A percentile compares a stretch with the other conserved stretches of the same genome.
Conservation (phyloP, 352 stramenopile genomes). For the Achlya hypogyna region DNA sequence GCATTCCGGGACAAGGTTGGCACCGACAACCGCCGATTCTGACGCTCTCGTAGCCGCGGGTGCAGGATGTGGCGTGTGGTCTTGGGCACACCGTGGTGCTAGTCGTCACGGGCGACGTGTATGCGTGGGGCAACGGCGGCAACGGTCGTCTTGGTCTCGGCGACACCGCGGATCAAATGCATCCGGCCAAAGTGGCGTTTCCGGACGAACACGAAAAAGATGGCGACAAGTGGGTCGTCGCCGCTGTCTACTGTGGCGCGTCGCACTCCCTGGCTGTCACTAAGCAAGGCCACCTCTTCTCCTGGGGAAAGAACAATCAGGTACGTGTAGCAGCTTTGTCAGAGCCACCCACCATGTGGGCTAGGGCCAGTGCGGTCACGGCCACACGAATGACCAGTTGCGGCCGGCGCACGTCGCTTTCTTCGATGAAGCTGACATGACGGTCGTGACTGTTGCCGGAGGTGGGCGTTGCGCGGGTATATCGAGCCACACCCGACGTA, state of each 20-base stretch:
- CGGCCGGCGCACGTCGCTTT: constrained; percentile 40
- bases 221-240: constrained; percentile 20
- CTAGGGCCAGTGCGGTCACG: constrained; percentile 62
- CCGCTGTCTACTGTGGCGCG: constrained; percentile 55
- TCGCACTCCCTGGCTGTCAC: constrained; percentile 68
- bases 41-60: background rate
- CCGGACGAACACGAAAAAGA: constrained; percentile 5
- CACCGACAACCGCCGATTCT: constrained; percentile 2
- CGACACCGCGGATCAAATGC: constrained; percentile 61
- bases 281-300: constrained; percentile 39
- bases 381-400: constrained; percentile 64
- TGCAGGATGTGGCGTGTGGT: constrained; percentile 31
- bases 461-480: too few species aligned
- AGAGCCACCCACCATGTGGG: too few species aligned
- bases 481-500: background rate
- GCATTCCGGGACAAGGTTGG: constrained; percentile 47
- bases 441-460: constrained; percentile 42
- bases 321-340: background rate
- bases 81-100: constrained; percentile 28
- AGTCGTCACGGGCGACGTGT: constrained; percentile 44
- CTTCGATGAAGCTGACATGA: constrained; percentile 48
- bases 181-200: constrained; percentile 30
- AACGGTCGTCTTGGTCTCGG: constrained; percentile 74
- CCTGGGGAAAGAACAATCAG: constrained; percentile 83
- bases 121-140: constrained; percentile 75